These are phyloP conservation scores for Albatrellus sp. DNA, from an alignment of 1,284 basidiomycete species.

Conservation along the genomic window DNA sequence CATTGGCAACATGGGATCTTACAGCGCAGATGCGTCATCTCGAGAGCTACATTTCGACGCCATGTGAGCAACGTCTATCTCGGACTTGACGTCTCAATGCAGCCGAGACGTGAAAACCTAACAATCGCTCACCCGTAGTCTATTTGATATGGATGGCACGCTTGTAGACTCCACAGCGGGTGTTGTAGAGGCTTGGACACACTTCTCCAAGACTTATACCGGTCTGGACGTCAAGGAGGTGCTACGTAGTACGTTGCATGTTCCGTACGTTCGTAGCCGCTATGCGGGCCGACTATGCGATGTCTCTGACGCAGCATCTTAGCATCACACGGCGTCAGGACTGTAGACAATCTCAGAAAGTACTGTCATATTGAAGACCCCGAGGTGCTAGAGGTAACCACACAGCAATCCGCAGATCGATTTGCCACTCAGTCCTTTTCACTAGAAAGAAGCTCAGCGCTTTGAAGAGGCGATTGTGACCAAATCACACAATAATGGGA, in stretches of 20 bases:
- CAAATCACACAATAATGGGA: constrained; percentile 36
- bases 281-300: constrained; percentile 5
- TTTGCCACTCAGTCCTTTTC: constrained; percentile 1
- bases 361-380: constrained; percentile 63
- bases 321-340: constrained; percentile 76
- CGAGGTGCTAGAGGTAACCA: constrained; percentile 48
- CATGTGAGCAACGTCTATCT: constrained; percentile 28
- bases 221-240: constrained; percentile 48
- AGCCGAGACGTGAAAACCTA: constrained; percentile 8
- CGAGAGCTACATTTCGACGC: constrained; percentile 34
- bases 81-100: not conserved
- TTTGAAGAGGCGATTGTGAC: constrained; percentile 60
- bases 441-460: constrained; percentile 46
- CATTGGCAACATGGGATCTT: too few relatives aligned
- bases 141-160: constrained; percentile 76
- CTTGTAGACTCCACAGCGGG: constrained; percentile 64
- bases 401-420: too few relatives aligned
- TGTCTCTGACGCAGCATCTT: constrained; percentile 3
- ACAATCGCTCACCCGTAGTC: constrained; percentile 21
- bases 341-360: constrained; percentile 63
- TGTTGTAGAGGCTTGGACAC: constrained; percentile 64
- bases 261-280: too few relatives aligned
- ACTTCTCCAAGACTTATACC: constrained; percentile 52
- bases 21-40: too few relatives aligned
- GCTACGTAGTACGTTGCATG: constrained; percentile 39